phyloP scores from a whole-genome alignment of 345 rosid species.

The Eucalyptus victrix region DNA sequence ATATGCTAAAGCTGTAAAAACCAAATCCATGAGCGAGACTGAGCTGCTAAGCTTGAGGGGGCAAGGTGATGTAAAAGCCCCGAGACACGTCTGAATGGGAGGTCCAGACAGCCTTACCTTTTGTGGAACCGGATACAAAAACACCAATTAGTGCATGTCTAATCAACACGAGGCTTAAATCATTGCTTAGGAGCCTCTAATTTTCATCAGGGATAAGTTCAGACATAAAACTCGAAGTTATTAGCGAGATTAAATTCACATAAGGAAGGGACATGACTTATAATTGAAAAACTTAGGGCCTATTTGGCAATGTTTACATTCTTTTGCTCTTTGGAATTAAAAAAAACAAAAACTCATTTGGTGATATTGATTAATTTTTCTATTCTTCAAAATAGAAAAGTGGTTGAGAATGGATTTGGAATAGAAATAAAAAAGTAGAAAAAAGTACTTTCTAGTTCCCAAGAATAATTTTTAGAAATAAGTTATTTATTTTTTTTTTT shows the following conservation, averaged over 20 bases:
- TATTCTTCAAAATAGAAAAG: fast-evolving
- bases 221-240: neutral
- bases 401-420: too few relatives aligned
- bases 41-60: neutral
- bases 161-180: neutral
- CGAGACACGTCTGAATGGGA: neutral
- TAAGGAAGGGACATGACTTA: neutral
- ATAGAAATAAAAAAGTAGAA: too few relatives aligned
- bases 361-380: too few relatives aligned
- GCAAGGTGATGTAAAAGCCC: neutral
- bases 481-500: too few relatives aligned
- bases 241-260: neutral
- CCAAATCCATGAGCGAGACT: neutral
- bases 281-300: neutral
- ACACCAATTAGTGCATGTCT: too few relatives aligned
- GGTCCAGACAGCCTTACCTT: neutral
- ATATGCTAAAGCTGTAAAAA: neutral
- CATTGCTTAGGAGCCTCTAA: neutral
- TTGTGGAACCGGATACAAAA: neutral
- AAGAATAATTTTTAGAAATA: too few relatives aligned
- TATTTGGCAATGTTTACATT: fast-evolving
- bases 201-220: neutral
- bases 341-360: too few relatives aligned
- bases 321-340: too few relatives aligned
- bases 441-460: fast-evolving